Conservation (phyloP, 2,329 filamentous ascomycete species). For the Didymella exigua region DNA sequence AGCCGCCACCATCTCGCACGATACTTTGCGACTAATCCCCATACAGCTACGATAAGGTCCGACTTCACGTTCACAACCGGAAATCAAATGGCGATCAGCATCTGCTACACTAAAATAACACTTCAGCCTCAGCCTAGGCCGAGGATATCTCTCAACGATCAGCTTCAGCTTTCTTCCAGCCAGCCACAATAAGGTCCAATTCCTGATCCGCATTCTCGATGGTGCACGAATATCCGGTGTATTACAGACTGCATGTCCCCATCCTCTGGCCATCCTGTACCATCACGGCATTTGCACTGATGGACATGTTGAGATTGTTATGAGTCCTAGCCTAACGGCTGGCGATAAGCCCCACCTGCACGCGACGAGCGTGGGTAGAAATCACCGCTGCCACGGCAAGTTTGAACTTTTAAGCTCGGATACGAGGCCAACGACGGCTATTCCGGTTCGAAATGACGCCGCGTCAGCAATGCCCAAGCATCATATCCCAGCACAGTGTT, state of each 20-base stretch:
- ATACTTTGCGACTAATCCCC: background rate
- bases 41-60: background rate
- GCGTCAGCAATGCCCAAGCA: background rate
- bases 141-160: background rate
- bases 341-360: constrained; percentile 1
- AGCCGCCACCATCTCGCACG: background rate
- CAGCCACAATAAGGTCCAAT: background rate
- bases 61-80: background rate
- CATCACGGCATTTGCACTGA: background rate
- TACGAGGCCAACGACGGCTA: background rate
- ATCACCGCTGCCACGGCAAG: background rate
- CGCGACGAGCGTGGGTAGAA: background rate
- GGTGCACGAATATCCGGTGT: background rate
- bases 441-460: background rate
- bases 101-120: background rate
- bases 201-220: background rate
- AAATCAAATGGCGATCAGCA: background rate
- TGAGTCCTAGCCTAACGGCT: background rate
- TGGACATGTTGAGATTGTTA: background rate
- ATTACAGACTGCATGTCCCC: background rate
- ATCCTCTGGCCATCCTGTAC: background rate
- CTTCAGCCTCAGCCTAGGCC: background rate
- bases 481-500: background rate
- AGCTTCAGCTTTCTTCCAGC: background rate
- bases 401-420: background rate